Evolutionary conservation across 2,329 filamentous ascomycete genomes (phyloP).

Genomic region (Fonsecaea multimorphosa): DNA sequence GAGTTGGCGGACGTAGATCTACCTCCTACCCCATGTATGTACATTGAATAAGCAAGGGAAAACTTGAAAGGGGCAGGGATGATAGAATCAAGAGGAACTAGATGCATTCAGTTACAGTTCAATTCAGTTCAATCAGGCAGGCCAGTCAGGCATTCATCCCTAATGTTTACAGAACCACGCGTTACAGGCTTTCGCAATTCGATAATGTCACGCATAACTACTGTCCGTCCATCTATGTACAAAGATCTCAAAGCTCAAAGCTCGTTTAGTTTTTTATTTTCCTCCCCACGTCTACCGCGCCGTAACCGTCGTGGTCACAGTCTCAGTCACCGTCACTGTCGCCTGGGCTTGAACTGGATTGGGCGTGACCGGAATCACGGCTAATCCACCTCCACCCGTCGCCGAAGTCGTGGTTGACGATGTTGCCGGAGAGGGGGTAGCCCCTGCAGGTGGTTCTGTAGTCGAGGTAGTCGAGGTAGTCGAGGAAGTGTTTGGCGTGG

Average conservation of each 20-base stretch:
- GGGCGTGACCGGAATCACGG: conserved; percentile 16
- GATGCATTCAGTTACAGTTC: no score
- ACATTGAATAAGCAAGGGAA: no score
- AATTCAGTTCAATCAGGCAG: no score
- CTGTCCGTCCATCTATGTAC: no score
- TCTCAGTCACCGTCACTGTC: conserved; percentile 23
- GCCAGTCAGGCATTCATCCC: not conserved
- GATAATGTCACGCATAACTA: no score
- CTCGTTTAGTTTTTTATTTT: no score
- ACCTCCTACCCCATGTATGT: no score
- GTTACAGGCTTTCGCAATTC: no score
- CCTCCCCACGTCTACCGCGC: no score
- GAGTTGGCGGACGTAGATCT: no score
- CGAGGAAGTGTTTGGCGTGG: not conserved
- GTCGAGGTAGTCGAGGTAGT: no score
- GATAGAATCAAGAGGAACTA: not conserved
- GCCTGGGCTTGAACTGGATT: conserved; percentile 8
- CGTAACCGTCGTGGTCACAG: conserved; percentile 28
- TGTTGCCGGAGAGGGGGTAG: not conserved
- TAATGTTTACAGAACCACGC: not conserved
- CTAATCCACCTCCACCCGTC: not conserved
- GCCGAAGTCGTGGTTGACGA: not conserved
- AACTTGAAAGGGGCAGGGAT: not conserved
- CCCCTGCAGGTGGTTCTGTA: not conserved
- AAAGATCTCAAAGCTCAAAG: no score